phyloP scores from a whole-genome alignment of 306 rosid species.

The Morella rubra region DNA sequence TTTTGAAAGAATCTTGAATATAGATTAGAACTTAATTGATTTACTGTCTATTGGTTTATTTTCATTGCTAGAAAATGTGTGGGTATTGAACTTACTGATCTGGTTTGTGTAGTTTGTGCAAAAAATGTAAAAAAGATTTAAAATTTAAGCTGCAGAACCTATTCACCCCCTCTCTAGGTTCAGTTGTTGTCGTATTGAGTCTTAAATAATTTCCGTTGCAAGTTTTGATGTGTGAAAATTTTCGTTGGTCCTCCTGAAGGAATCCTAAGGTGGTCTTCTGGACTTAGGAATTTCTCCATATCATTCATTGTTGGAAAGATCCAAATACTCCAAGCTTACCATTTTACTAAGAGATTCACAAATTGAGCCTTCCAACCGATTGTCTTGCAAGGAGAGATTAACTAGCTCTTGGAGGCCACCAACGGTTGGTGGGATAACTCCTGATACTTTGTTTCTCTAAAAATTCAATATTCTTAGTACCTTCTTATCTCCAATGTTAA shows the following conservation, averaged over 20 bases:
- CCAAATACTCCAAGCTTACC: slow-evolving; percentile 17
- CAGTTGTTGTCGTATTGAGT: too few species aligned
- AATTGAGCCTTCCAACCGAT: slow-evolving; percentile 27
- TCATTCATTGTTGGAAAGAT: slow-evolving; percentile 2
- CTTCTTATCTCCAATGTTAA: slow-evolving; percentile 8
- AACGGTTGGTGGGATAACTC: slow-evolving; percentile 22
- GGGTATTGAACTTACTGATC: too few species aligned
- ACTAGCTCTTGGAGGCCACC: slow-evolving; percentile 12
- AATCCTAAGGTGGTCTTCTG: slow-evolving; percentile 5
- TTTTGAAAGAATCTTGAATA: too few species aligned
- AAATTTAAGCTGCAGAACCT: too few species aligned
- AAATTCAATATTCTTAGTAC: slow-evolving; percentile 17
- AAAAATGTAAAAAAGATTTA: too few species aligned
- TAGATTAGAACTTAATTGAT: too few species aligned
- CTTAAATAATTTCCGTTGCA: too few species aligned
- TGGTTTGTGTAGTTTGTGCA: too few species aligned
- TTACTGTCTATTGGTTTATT: too few species aligned
- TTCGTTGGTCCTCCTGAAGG: slow-evolving; percentile 30
- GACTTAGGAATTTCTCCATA: slow-evolving; percentile 10
- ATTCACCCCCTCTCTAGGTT: too few species aligned
- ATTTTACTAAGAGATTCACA: slow-evolving; percentile 25
- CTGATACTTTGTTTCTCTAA: slow-evolving; percentile 26
- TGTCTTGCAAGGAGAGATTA: slow-evolving; percentile 21
- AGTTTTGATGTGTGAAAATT: too few species aligned
- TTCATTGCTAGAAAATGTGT: too few species aligned